Evolutionary conservation across 805 yeast genomes (phyloP), one percentile per base, ranked within the genome.

Genomic region (Teunomyces barrocoloradensis): DNA sequence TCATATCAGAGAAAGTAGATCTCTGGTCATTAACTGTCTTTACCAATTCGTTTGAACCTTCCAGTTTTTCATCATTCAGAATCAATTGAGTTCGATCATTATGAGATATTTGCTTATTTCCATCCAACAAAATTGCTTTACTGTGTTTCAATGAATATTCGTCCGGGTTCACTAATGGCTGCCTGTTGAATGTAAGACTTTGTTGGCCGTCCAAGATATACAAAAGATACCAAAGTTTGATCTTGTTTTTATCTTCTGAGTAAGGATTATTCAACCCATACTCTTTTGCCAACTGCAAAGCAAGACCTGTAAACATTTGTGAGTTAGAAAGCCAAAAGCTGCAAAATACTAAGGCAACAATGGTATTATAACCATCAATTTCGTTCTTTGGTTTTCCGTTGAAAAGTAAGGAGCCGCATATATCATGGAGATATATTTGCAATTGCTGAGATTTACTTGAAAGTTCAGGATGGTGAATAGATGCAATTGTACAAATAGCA

Each of bases 151-250:
- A 58, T 3, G 78, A 56, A 28, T 65, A 68, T 47, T 82, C 86
- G 25, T 64, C 58, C 2, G 74, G 62, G 44, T 72, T 70, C n/a
- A 84, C 74, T 38, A 84, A 57, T 0, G 86, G 80, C 47, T 78
- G 78, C 53, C 85, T 71, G 52, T 80, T 79, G 54, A 75, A 78
- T 0, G 84, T 76, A 55, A 84, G 63, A 52, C 86, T 79, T 53
- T 84, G 88, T 53, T 84, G 87, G 0, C 88, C 87, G 62, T 84
- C 89, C 32, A 83, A 64, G 7, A 82, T 77, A 60, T 80, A 84
- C 17, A 84, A 63, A 48, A 84, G 65, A 57, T 83, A 84, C 89
- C 89, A 84, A 38, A 84, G 64, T 54, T 81, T 81, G 42, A 83
- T 62, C 43, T 79, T 67, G 40, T 80, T 79, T 48, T 68, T 69